phyloP scores from a whole-genome alignment of 2,329 filamentous ascomycete genomes.

The Tolypocladium tundrense region DNA sequence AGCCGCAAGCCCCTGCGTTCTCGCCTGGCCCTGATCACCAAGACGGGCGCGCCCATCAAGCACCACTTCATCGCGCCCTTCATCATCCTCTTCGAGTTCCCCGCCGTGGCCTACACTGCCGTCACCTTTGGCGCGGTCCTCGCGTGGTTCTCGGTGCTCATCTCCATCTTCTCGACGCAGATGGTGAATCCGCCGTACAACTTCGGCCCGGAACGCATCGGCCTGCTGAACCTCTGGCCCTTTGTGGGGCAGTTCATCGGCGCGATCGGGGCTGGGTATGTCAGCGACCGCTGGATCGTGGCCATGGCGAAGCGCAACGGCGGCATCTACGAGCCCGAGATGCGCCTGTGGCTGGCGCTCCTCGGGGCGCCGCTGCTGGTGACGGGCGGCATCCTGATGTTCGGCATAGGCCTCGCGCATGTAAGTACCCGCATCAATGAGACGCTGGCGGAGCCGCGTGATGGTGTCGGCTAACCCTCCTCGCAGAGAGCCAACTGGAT shows the following conservation, averaged over 20 bases:
- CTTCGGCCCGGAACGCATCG: slow-evolving; percentile 13
- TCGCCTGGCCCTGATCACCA: not conserved
- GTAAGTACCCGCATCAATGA: not conserved
- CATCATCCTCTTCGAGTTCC: slow-evolving; percentile 23
- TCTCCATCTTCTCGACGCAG: not conserved
- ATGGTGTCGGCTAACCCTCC: not conserved
- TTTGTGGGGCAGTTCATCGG: slow-evolving; percentile 27
- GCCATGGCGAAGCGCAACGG: slow-evolving; percentile 23
- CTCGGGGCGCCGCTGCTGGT: slow-evolving; percentile 19
- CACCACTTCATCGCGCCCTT: not conserved
- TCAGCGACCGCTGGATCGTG: slow-evolving; percentile 26
- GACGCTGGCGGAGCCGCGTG: not conserved
- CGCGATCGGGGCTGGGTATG: slow-evolving; percentile 21
- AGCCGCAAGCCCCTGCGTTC: not conserved
- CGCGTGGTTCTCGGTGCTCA: not conserved
- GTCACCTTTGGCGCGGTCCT: not conserved
- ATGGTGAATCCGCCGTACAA: slow-evolving; percentile 16
- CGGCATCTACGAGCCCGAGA: slow-evolving; percentile 32
- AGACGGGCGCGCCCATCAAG: not conserved
- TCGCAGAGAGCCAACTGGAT: not conserved
- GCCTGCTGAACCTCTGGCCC: slow-evolving; percentile 12
- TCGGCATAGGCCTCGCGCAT: not conserved
- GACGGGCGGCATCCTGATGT: slow-evolving; percentile 16
- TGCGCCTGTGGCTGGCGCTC: slow-evolving; percentile 28
- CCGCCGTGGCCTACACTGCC: not conserved